phyloP scores from a whole-genome alignment of 345 rosid genomes.

The Clarkia xantiana region DNA sequence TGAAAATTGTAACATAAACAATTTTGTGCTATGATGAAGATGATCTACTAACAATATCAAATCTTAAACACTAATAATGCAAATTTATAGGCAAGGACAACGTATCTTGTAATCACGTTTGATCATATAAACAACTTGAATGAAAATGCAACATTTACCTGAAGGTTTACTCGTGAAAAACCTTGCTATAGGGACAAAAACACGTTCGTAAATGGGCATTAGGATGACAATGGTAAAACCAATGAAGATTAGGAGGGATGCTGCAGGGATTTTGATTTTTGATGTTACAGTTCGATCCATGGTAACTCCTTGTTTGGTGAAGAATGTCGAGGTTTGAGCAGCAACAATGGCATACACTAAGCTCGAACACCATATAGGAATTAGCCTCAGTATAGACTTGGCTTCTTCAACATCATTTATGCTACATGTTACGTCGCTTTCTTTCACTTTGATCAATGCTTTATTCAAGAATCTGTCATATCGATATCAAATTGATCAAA shows the following conservation, averaged over 20 bases:
- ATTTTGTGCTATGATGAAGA: too few relatives aligned
- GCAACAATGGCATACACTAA: conserved; percentile 33
- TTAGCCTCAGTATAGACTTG: conserved; percentile 26
- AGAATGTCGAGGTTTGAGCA: conserved; percentile 48
- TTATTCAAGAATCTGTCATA: conserved; percentile 51
- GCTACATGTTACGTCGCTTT: conserved; percentile 10
- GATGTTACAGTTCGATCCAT: conserved; percentile 33
- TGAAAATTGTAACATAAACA: too few relatives aligned
- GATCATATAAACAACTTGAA: too few relatives aligned
- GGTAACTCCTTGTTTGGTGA: conserved; percentile 47
- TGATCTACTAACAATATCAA: too few relatives aligned
- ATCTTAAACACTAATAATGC: too few relatives aligned
- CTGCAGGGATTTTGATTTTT: conserved; percentile 32
- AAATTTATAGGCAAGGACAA: too few relatives aligned
- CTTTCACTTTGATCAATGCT: conserved; percentile 24
- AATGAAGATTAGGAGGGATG: conserved; percentile 42
- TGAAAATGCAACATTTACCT: background rate
- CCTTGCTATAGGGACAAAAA: conserved; percentile 31
- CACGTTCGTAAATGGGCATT: conserved; percentile 36
- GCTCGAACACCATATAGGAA: conserved; percentile 39
- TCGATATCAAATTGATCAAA: too few relatives aligned
- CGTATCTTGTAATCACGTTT: too few relatives aligned
- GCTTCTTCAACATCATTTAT: conserved; percentile 37
- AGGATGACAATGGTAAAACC: conserved; percentile 24
- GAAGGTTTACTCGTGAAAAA: conserved; percentile 12